phyloP scores from a whole-genome alignment of 2,329 filamentous ascomycete genomes.

The Aspergillus puulaauensis region DNA sequence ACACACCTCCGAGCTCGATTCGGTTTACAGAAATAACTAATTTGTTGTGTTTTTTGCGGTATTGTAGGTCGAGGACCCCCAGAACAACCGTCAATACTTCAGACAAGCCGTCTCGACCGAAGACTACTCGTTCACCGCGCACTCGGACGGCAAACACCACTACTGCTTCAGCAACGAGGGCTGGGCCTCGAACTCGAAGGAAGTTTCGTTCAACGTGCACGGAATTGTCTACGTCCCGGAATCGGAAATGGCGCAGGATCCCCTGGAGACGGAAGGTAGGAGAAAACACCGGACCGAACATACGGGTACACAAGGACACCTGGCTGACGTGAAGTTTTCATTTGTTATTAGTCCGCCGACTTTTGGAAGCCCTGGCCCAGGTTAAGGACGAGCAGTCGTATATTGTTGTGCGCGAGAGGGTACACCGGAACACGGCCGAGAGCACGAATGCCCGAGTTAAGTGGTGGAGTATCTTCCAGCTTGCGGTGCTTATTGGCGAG shows the following conservation, averaged over 20 bases:
- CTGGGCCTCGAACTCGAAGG: slow-evolving; percentile 94
- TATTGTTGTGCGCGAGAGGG: slow-evolving; percentile 91
- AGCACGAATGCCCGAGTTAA: slow-evolving; percentile 97
- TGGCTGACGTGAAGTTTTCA: neutral
- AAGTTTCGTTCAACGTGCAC: slow-evolving; percentile 99
- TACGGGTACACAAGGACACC: neutral
- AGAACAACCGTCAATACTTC: slow-evolving; percentile 72
- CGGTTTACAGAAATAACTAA: slow-evolving; percentile 12
- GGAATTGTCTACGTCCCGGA: slow-evolving; percentile 97
- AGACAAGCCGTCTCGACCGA: slow-evolving; percentile 81
- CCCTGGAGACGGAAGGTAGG: slow-evolving; percentile 84
- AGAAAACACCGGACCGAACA: neutral
- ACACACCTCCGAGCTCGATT: neutral
- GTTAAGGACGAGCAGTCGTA: slow-evolving; percentile 98
- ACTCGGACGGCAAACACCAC: slow-evolving; percentile 79
- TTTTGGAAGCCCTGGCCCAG: slow-evolving; percentile 82
- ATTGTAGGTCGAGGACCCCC: slow-evolving; percentile 72
- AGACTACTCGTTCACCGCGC: slow-evolving; percentile 87
- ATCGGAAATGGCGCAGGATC: slow-evolving; percentile 77
- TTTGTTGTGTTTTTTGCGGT: neutral
- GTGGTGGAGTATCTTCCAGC: slow-evolving; percentile 99
- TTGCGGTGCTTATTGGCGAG: slow-evolving; percentile 83
- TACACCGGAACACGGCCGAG: slow-evolving; percentile 96
- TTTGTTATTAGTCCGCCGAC: slow-evolving; percentile 63
- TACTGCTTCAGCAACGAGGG: slow-evolving; percentile 99